Percentiles rank a stretch among this genome's conserved stretches.
phyloP scores from a whole-genome alignment of 2,329 filamentous ascomycete genomes.

The Tricladium varicosporioides region DNA sequence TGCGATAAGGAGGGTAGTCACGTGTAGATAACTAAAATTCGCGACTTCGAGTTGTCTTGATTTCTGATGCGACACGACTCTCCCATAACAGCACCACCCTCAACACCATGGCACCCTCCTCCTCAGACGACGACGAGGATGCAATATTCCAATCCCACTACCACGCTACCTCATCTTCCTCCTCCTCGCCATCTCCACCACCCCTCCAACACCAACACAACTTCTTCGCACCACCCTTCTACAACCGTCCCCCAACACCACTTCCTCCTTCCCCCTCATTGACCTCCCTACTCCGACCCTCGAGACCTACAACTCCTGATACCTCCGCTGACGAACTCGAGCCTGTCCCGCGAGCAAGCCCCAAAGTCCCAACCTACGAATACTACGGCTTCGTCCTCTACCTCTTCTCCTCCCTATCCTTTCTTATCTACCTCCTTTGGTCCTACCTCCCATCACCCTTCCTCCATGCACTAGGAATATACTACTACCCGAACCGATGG shows the following conservation, averaged over 20 bases:
- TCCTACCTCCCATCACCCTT: slow-evolving; percentile 89
- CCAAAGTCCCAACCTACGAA: slow-evolving; percentile 97
- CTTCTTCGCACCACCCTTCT: slow-evolving; percentile 80
- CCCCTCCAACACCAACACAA: slow-evolving; percentile 39
- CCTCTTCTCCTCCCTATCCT: slow-evolving; percentile 79
- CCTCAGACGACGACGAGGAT: slow-evolving; percentile 27
- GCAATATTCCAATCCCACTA: slow-evolving; percentile 29
- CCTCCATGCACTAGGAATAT: slow-evolving; percentile 87
- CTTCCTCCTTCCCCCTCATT: slow-evolving; percentile 89
- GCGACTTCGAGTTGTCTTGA: too few species aligned
- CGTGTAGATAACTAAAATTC: too few species aligned
- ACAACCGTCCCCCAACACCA: slow-evolving; percentile 93
- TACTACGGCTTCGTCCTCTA: slow-evolving; percentile 99
- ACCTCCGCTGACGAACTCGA: slow-evolving; percentile 82
- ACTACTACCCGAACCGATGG: slow-evolving; percentile 97
- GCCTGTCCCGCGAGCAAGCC: slow-evolving; percentile 77
- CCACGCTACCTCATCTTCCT: slow-evolving; percentile 28
- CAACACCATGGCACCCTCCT: slow-evolving; percentile 22
- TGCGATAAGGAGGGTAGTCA: too few species aligned
- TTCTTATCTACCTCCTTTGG: slow-evolving; percentile 68
- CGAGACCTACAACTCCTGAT: slow-evolving; percentile 89
- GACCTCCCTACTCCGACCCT: slow-evolving; percentile 86
- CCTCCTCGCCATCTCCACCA: slow-evolving; percentile 29
- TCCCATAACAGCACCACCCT: background rate
- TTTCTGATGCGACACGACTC: too few species aligned